Base-by-base conservation (phyloP, 2,329 filamentous ascomycete genomes). In the Aspergillus pseudoviridinutans region DNA sequence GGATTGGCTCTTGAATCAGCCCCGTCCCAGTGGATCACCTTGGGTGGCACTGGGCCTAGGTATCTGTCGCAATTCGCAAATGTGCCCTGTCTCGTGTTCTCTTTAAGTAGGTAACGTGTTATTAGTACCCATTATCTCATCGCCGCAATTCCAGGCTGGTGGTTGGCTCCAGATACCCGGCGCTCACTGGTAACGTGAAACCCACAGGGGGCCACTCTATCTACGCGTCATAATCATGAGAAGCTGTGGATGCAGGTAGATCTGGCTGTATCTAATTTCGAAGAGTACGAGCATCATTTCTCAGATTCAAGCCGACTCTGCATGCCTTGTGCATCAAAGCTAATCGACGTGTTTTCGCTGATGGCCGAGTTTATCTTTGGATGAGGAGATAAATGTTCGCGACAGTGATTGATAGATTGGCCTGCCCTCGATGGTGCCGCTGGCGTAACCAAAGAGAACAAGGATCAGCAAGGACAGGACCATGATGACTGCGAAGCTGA, bases 401-500 rank as follows among this genome's bases (percentile, higher is more conserved):
- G 68, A 68, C 44, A 78, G 72, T 8, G 79, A 78, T 51, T 69
- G 72, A 60, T 80, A 81, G 46, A 83, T 76, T 32, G 81, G 79
- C 65, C 76, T 81, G 1, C 80, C 80, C 67, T 86, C 82, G 59
- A 85, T 73, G 0, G 81, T 85, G 17, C 82, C 82, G 59, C 81
- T 85, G n/a, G 82, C 71, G 29, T 78, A 72, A 2, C 83, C 83
- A 66, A 86, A 87, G 9, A 80, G 51, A 22, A 86, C 80, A 49
- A 91, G 71, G 41, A 81, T 73, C 8, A 85, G 58, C 53, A 88
- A 79, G 0, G 85, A 87, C 25, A 87, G 60, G 14, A 79, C 78
- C 52, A 88, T 79, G 17, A 90, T 81, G 32, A 87, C 81, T 0
- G 78, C 83, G 74, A 92, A 91, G 28, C 80, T 76, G 51, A 82